Evolutionary conservation across 2,329 filamentous ascomycete genomes (phyloP).

Genomic region (Waltergamsia citrina): DNA sequence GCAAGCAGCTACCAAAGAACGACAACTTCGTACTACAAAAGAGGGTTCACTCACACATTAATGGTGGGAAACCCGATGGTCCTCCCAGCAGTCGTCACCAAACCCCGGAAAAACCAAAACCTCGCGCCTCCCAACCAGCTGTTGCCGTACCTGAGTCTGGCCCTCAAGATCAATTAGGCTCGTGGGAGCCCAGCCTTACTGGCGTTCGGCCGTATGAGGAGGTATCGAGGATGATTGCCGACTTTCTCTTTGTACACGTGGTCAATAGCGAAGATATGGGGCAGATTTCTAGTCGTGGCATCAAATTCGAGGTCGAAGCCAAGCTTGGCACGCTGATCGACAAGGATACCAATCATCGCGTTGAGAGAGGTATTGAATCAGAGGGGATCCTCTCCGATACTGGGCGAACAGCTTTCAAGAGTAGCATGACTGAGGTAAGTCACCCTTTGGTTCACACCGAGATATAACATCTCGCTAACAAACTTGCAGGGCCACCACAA

Average conservation of each 20-base stretch:
- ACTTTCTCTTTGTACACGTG: slow-evolving; percentile 69
- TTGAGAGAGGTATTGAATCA: slow-evolving; percentile 56
- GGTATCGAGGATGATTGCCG: slow-evolving; percentile 64
- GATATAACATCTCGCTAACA: slow-evolving; percentile 9
- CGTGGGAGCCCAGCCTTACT: slow-evolving; percentile 61
- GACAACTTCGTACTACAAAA: slow-evolving; percentile 37
- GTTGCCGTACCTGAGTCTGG: slow-evolving; percentile 14
- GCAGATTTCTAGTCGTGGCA: slow-evolving; percentile 52
- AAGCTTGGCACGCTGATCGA: slow-evolving; percentile 80
- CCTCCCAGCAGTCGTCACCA: slow-evolving; percentile 28
- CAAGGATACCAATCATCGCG: slow-evolving; percentile 59
- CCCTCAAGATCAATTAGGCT: slow-evolving; percentile 32
- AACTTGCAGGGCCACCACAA: slow-evolving; percentile 62
- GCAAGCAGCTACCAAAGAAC: slow-evolving; percentile 25
- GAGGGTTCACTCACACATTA: slow-evolving; percentile 16
- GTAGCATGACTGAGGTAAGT: slow-evolving; percentile 80
- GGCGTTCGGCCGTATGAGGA: slow-evolving; percentile 65
- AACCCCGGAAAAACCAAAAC: slow-evolving; percentile 33
- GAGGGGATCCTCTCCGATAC: slow-evolving; percentile 60
- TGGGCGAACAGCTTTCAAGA: slow-evolving; percentile 62
- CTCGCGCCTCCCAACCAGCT: slow-evolving; percentile 8
- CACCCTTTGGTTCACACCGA: not conserved
- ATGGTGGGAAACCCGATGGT: slow-evolving; percentile 22
- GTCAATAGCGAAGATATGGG: slow-evolving; percentile 56
- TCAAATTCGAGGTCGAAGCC: slow-evolving; percentile 86